phyloP scores from a whole-genome alignment of 176 grass and related monocot species.

The Pontederia crassipes region DNA sequence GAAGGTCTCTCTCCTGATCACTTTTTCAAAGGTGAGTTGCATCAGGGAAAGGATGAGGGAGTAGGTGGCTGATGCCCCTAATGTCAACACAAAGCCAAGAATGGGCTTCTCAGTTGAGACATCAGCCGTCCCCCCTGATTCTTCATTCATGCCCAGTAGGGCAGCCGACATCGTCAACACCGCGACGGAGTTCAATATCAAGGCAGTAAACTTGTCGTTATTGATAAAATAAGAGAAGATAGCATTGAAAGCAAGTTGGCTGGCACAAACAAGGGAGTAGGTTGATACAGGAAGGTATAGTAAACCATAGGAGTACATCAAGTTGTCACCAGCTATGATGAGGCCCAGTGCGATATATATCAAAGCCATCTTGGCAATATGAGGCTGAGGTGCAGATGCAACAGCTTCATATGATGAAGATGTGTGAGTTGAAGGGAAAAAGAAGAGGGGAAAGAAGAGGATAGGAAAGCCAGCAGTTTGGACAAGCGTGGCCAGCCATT shows the following conservation, averaged over 20 bases:
- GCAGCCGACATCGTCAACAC: conserved; percentile 67
- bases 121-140: conserved; percentile 22
- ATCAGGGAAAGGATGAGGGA: conserved; percentile 74
- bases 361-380: conserved; percentile 18
- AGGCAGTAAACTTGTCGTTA: conserved; percentile 54
- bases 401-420: background rate
- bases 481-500: conserved; percentile 58
- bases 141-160: conserved; percentile 45
- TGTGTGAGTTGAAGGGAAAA: conserved; percentile 15
- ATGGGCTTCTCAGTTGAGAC: conserved; percentile 39
- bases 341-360: conserved; percentile 41
- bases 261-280: conserved; percentile 62
- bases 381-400: background rate
- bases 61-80: conserved; percentile 40
- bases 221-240: conserved; percentile 68
- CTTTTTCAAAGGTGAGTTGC: conserved; percentile 66
- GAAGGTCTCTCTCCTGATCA: conserved; percentile 64
- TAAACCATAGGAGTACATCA: conserved; percentile 81
- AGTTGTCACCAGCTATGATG: conserved; percentile 45
- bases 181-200: conserved; percentile 64
- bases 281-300: conserved; percentile 83
- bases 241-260: conserved; percentile 73
- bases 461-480: conserved; percentile 41
- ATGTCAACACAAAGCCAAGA: conserved; percentile 48
- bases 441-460: conserved; percentile 24